phyloP scores from a whole-genome alignment of 148 eudicot species.

The Selenicereus undatus region DNA sequence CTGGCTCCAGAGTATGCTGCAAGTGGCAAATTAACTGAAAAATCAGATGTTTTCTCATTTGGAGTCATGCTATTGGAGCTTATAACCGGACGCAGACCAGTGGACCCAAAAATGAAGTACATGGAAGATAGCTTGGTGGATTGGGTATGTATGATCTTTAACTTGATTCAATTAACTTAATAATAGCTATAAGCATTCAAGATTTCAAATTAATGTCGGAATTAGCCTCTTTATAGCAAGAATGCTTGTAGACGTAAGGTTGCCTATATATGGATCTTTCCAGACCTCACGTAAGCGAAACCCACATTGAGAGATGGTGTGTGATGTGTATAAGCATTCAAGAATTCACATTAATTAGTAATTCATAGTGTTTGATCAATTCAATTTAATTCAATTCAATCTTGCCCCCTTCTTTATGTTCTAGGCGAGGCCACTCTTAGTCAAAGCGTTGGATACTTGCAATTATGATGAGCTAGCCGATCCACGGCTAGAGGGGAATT shows the following conservation, averaged over 20 bases:
- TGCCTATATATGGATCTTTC: no score
- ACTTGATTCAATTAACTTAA: background rate
- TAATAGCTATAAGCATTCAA: background rate
- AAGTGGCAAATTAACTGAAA: conserved; percentile 80
- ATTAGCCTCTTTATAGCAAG: no score
- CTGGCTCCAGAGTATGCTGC: conserved; percentile 89
- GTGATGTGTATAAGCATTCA: background rate
- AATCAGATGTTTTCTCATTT: conserved; percentile 84
- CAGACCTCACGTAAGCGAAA: no score
- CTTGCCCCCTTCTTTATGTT: background rate
- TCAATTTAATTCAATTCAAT: no score
- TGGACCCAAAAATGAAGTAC: conserved; percentile 46
- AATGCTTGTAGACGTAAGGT: no score
- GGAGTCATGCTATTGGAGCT: conserved; percentile 83
- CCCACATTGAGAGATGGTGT: no score
- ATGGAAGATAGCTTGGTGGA: conserved; percentile 89
- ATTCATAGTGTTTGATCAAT: no score
- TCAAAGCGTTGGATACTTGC: conserved; percentile 43
- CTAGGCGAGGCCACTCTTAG: conserved; percentile 55
- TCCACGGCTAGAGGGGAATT: conserved; percentile 43
- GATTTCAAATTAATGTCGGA: no score
- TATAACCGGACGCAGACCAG: conserved; percentile 71
- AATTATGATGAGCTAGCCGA: conserved; percentile 52
- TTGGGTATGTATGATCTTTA: conserved; percentile 43
- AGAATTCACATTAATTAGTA: background rate